Base-by-base conservation (phyloP, 768 basidiomycete species). In the Suillus tomentosus region DNA sequence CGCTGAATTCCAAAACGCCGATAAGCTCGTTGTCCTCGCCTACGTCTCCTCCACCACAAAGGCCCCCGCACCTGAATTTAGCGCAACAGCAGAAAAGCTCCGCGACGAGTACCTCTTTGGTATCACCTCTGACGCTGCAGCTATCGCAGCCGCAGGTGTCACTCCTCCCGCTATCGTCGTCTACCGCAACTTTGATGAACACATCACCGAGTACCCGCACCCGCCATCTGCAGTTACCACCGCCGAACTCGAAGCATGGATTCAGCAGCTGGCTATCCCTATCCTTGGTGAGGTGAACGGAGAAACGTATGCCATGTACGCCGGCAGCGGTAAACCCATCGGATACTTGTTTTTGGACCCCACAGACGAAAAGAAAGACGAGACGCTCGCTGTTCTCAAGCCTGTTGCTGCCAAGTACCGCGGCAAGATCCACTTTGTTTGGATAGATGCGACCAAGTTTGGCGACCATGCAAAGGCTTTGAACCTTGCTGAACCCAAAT, bases 81-180 rank as follows among this genome's bases (percentile, higher is more conserved):
- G 83, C 69, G 86, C 84, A 7, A 82, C 87, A 65, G 96, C 97
- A 64, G 88, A 95, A 71, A 84, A 86, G 66, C 90, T 94, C 77
- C 94, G 97, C 65, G 96, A 99, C 64, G 88, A 90, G 66, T 98
- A 89, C 78, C 89, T 99, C 60, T 99, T 99, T 70, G 97, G 97
- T 77, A 75, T 91, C 56, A 81, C 88, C 64, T 88, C 89, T 61
- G 95, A 97, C 74, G 76, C 84, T 43, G 87, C 82, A 14, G 84
- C 83, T 60, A 85, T 87, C 70, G 83, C 83, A 67, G 87, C 83
- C 51, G 94, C 89, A 58, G 90, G 86, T 62, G 87, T 95, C 60
- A 85, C 84, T 14, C 83, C 90, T 45, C 96, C 97, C 17, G 85
- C 95, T 43, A 83, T 99, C 61, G 89, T 99, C 64, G 86, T 96